A percentile compares a stretch with the other conserved stretches of the same genome.
phyloP scores from a whole-genome alignment of 148 eudicot species.

The Bassia scoparia region DNA sequence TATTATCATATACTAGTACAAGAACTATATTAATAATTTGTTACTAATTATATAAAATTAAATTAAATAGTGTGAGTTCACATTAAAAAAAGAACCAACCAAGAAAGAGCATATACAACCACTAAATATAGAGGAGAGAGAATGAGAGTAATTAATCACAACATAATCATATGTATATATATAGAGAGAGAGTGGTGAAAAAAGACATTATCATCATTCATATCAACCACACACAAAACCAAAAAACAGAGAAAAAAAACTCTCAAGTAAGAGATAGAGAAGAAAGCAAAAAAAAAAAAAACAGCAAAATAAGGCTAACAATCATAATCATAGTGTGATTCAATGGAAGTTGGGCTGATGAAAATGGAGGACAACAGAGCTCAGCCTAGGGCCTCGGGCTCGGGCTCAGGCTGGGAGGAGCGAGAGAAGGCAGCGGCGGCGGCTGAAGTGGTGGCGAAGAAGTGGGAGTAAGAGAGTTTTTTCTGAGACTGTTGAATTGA shows the following conservation, averaged over 20 bases:
- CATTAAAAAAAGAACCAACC: constrained; percentile 20
- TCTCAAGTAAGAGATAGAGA: background rate
- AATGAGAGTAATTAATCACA: constrained; percentile 2
- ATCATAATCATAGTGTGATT: no score
- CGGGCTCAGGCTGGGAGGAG: background rate
- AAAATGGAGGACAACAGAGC: constrained; percentile 18
- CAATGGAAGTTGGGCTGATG: constrained; percentile 9
- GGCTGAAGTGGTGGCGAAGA: background rate
- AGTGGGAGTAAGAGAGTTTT: constrained; percentile 11
- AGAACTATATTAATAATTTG: no score
- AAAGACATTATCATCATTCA: background rate
- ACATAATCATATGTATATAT: background rate
- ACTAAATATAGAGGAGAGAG: constrained; percentile 28
- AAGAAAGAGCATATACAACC: constrained; percentile 26
- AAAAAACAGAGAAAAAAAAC: background rate
- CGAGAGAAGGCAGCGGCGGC: background rate
- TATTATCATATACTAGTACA: background rate
- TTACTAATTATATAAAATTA: no score
- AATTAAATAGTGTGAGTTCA: no score
- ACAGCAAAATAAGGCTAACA: background rate
- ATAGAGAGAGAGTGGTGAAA: constrained; percentile 7
- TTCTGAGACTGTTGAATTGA: constrained; percentile 15
- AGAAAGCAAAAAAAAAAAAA: background rate
- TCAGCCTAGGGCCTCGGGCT: constrained; percentile 6
- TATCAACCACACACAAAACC: background rate